A percentile compares a stretch with the other conserved stretches of the same genome.
Evolutionary conservation across 2,329 filamentous ascomycete species (phyloP).

Genomic region (Colletotrichum shisoi): DNA sequence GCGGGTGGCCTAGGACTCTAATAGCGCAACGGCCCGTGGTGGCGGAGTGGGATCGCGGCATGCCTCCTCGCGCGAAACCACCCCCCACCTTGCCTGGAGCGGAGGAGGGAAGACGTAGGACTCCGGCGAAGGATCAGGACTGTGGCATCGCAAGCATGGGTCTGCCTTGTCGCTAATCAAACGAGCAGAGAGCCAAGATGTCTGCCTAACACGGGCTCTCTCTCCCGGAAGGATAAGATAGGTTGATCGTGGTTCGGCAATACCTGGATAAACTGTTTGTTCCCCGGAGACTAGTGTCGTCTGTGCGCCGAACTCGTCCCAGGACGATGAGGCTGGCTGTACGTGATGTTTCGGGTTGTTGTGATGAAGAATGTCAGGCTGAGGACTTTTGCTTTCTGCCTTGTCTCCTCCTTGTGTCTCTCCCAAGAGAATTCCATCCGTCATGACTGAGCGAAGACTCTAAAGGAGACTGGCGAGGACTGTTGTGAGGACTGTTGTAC

Average conservation of each 20-base stretch:
- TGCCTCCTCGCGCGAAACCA: not conserved
- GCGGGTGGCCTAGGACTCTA: conserved; percentile 15
- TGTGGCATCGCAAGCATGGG: not conserved
- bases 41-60: conserved; percentile 19
- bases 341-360: not conserved
- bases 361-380: not conserved
- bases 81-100: not conserved
- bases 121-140: conserved; percentile 21
- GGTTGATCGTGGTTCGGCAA: not conserved
- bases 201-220: not conserved
- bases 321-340: not conserved
- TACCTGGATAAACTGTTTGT: not conserved
- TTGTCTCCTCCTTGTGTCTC: too few relatives aligned
- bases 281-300: too few relatives aligned
- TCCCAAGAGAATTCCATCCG: not conserved
- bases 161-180: not conserved
- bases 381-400: not conserved
- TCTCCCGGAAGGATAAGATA: not conserved
- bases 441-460: not conserved
- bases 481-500: not conserved
- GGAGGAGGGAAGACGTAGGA: conserved; percentile 1
- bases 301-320: not conserved
- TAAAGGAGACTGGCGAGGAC: not conserved
- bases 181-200: not conserved
- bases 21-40: conserved; percentile 5